Base-by-base conservation (phyloP, 768 basidiomycete species). In the Kwoniella shandongensis region DNA sequence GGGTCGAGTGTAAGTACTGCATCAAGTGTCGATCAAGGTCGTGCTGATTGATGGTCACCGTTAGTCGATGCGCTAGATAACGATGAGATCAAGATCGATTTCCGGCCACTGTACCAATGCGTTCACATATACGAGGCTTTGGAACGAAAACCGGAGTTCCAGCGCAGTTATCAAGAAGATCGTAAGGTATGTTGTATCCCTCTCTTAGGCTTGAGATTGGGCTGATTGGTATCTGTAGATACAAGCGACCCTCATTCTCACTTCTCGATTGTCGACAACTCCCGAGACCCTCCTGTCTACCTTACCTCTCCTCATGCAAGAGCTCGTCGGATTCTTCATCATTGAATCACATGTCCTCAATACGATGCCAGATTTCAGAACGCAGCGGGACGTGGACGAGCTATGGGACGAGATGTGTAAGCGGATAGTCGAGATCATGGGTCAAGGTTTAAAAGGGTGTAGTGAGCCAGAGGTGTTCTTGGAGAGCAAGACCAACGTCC, bases 321-420 rank as follows among this genome's bases (percentile, higher is more conserved):
- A 97, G 77, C 89, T 98, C 61, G 88, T 91, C 35, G 96, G 96
- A 0, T 99, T 96, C 78, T 99, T 98, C 79, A 91, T 99, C 56
- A 86, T 98, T 63, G 96, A 99, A 77, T 86, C 84, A 1, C 87
- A 94, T 70, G 92, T 99, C 0, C 82, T 97, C 6, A 85, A 87
- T 63, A 90, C 90, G 0, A 90, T 92, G 10, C 86, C 86, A 17
- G 84, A 82, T 39, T 99, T 99, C 79, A 85, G 96, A n/a, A 89
- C 88, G 15, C 83, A 87, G 63, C 82, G 86, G 42, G 91, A 98
- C 63, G 87, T 98, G 1, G 92, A 98, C 63, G 91, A 93, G 54
- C 83, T 99, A 10, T 98, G 94, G 94, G 89, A 94, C 61, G 85
- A 84, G 12, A 83, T 97, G 54, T 83, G 92, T 50, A 75, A 81